Evolutionary conservation across 495 filamentous ascomycete genomes (phyloP).

Genomic region (Aspergillus nidulans): DNA sequence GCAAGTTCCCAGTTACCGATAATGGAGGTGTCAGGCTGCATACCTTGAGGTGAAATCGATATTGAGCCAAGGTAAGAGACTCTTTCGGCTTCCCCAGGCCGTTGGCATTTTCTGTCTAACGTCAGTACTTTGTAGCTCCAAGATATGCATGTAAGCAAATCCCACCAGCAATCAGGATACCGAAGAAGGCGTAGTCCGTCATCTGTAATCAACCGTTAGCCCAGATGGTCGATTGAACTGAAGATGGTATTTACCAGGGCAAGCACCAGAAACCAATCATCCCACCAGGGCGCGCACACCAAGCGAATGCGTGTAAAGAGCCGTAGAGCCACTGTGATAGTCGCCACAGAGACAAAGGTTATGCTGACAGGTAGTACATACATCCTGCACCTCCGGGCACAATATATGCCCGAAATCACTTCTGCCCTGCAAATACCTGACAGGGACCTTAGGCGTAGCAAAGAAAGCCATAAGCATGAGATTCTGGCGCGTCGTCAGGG

Average conservation of each 20-base stretch:
- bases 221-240: neutral
- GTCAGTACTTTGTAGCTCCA: neutral
- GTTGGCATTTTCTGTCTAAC: constrained; percentile 11
- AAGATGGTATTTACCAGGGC: constrained; percentile 25
- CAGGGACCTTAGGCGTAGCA: neutral
- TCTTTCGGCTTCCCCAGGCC: constrained; percentile 13
- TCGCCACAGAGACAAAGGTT: constrained; percentile 23
- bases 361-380: constrained; percentile 20
- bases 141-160: neutral
- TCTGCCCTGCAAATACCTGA: neutral
- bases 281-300: constrained; percentile 30
- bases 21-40: neutral
- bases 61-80: neutral
- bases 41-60: constrained; percentile 18
- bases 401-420: neutral
- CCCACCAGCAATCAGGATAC: constrained; percentile 28
- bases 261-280: constrained; percentile 30
- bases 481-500: neutral
- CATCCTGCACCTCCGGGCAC: constrained; percentile 13
- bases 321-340: constrained; percentile 27
- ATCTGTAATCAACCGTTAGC: constrained; percentile 15
- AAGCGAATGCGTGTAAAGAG: constrained; percentile 29
- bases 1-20: neutral
- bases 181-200: constrained; percentile 20
- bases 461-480: neutral